phyloP scores from a whole-genome alignment of 2,329 filamentous ascomycete genomes.

The Phyllosticta capitalensis region DNA sequence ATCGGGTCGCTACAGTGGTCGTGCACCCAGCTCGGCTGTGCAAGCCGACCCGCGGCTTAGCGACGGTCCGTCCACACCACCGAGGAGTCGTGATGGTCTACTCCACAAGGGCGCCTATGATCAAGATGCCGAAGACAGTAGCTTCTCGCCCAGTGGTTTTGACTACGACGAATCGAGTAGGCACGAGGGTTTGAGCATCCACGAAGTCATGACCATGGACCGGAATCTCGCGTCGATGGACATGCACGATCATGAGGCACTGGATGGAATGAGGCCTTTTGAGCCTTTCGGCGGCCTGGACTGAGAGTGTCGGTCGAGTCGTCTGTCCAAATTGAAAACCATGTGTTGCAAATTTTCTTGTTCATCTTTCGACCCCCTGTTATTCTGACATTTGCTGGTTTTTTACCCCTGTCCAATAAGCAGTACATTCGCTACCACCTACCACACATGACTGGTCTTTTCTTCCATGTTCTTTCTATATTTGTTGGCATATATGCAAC shows the following conservation, averaged over 20 bases:
- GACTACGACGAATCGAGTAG: constrained; percentile 1
- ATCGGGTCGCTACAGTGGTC: neutral
- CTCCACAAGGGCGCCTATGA: constrained; percentile 49
- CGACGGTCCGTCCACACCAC: constrained; percentile 17
- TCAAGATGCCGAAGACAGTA: constrained; percentile 46
- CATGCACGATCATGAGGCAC: neutral
- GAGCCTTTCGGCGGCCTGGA: neutral
- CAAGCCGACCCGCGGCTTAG: neutral
- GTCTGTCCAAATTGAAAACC: neutral
- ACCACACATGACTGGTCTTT: neutral
- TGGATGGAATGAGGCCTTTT: neutral
- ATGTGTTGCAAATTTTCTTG: neutral
- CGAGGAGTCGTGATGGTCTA: constrained; percentile 25
- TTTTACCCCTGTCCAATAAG: neutral
- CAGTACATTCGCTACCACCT: neutral
- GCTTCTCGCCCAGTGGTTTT: constrained; percentile 22
- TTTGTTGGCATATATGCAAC: neutral
- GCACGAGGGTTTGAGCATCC: neutral
- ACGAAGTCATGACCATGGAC: neutral
- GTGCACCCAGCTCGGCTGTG: neutral
- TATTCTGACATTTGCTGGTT: neutral
- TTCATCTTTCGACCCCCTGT: neutral
- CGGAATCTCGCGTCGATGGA: neutral
- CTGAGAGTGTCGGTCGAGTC: neutral
- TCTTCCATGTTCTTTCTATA: neutral